These are phyloP conservation scores for Peribolospora baueri DNA, from an alignment of 768 basidiomycete genomes.

Conservation along the genomic window DNA sequence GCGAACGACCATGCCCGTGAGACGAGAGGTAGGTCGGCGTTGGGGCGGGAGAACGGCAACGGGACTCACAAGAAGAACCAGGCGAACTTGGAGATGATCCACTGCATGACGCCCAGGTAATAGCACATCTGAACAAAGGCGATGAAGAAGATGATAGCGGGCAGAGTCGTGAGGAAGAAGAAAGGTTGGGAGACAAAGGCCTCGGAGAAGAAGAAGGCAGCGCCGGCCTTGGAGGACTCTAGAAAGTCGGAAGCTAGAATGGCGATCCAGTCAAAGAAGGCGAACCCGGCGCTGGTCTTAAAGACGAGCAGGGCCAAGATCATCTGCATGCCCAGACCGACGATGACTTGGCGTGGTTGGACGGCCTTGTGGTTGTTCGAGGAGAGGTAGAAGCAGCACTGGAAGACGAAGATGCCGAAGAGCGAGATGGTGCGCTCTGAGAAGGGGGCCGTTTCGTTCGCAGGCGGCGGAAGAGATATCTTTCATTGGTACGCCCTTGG, in stretches of 20 bases:
- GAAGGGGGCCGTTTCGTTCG: neutral
- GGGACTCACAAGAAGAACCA: slow-evolving; percentile 50
- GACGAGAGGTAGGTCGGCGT: too few species aligned
- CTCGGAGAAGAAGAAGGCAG: slow-evolving; percentile 54
- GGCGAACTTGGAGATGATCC: slow-evolving; percentile 68
- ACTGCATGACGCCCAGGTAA: slow-evolving; percentile 61
- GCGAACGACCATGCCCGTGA: too few species aligned
- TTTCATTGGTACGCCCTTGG: slow-evolving; percentile 18
- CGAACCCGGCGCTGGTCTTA: slow-evolving; percentile 57
- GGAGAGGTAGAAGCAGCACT: slow-evolving; percentile 42
- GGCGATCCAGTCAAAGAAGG: slow-evolving; percentile 45
- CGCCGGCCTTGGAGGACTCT: slow-evolving; percentile 38
- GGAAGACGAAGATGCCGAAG: slow-evolving; percentile 55
- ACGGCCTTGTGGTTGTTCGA: slow-evolving; percentile 40
- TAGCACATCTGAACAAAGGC: slow-evolving; percentile 80
- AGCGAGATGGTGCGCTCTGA: slow-evolving; percentile 36
- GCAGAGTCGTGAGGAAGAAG: slow-evolving; percentile 22
- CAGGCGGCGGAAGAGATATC: slow-evolving; percentile 16
- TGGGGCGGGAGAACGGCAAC: too few species aligned
- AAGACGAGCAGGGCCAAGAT: slow-evolving; percentile 69
- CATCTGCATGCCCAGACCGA: slow-evolving; percentile 34
- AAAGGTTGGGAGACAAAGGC: slow-evolving; percentile 25
- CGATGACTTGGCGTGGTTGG: slow-evolving; percentile 34
- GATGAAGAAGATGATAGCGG: slow-evolving; percentile 77
- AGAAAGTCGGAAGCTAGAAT: slow-evolving; percentile 59